phyloP scores from a whole-genome alignment of 2,329 filamentous ascomycete species.

The Phialophora macrospora region DNA sequence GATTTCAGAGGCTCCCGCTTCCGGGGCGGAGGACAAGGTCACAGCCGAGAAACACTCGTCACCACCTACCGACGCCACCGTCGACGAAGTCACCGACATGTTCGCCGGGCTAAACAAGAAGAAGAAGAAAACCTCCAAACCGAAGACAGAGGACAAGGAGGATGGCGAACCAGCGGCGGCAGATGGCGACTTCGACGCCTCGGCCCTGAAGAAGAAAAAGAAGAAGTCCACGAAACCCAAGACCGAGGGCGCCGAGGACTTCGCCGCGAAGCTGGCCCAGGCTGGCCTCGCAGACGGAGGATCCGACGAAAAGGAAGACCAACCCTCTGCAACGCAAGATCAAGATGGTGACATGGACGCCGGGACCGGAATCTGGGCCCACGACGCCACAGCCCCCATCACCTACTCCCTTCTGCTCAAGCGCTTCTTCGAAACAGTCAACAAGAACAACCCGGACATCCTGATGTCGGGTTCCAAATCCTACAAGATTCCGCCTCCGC shows the following conservation, averaged over 20 bases:
- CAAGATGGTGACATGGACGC: conserved; percentile 77
- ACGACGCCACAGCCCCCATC: conserved; percentile 77
- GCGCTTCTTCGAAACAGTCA: conserved; percentile 92
- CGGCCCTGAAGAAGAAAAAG: conserved; percentile 81
- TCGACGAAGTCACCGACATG: conserved; percentile 69
- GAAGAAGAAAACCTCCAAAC: conserved; percentile 64
- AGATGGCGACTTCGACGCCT: conserved; percentile 68
- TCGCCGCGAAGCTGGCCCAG: conserved; percentile 57
- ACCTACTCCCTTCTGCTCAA: conserved; percentile 82
- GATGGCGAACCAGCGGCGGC: conserved; percentile 56
- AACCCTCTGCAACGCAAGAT: conserved; percentile 15
- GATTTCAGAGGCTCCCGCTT: conserved; percentile 68
- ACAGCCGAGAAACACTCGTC: conserved; percentile 75
- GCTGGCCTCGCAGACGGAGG: conserved; percentile 50
- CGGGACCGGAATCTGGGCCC: conserved; percentile 88
- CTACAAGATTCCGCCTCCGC: conserved; percentile 98
- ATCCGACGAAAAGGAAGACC: conserved; percentile 60
- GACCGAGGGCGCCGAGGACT: conserved; percentile 64
- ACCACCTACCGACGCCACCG: conserved; percentile 57
- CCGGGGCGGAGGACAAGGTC: conserved; percentile 73
- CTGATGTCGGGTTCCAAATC: conserved; percentile 85
- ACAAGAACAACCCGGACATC: conserved; percentile 96
- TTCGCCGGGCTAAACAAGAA: conserved; percentile 75
- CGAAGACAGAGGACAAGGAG: conserved; percentile 61
- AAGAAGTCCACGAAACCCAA: conserved; percentile 72